Conservation (phyloP, 371 early-diverging fungal species). For the Catenaria anguillulae region DNA sequence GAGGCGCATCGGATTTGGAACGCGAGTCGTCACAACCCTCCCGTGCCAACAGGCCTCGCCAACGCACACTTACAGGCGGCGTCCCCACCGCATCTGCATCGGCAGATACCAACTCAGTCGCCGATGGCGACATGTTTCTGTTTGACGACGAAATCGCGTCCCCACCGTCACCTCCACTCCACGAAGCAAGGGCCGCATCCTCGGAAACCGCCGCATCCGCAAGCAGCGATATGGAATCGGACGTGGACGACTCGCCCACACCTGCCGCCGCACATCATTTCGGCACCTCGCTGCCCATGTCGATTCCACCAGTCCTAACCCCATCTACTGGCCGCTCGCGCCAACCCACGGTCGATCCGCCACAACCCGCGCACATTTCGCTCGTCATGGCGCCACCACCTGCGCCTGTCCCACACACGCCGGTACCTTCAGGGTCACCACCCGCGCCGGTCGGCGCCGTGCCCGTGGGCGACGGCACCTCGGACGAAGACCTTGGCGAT, state of each 20-base stretch:
- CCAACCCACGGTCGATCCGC: neutral
- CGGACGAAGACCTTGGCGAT: neutral
- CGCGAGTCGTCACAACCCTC: neutral
- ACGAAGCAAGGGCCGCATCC: no score
- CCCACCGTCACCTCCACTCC: no score
- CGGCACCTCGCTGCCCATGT: neutral
- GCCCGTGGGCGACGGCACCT: neutral
- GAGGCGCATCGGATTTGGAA: neutral
- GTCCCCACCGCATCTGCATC: neutral
- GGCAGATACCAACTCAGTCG: neutral
- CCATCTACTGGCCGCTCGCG: neutral
- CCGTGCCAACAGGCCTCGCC: neutral
- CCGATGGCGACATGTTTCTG: neutral
- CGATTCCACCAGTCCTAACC: neutral
- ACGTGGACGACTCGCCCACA: neutral
- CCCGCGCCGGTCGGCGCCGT: neutral
- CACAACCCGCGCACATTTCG: neutral
- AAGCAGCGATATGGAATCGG: neutral
- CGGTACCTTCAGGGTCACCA: neutral
- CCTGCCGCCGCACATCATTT: neutral
- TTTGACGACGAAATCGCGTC: neutral
- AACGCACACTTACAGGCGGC: neutral
- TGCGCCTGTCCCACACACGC: neutral
- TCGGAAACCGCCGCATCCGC: no score
- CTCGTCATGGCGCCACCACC: neutral